Evolutionary conservation across 2,329 filamentous ascomycete species (phyloP).

Genomic region (Stemphylium vesicarium): DNA sequence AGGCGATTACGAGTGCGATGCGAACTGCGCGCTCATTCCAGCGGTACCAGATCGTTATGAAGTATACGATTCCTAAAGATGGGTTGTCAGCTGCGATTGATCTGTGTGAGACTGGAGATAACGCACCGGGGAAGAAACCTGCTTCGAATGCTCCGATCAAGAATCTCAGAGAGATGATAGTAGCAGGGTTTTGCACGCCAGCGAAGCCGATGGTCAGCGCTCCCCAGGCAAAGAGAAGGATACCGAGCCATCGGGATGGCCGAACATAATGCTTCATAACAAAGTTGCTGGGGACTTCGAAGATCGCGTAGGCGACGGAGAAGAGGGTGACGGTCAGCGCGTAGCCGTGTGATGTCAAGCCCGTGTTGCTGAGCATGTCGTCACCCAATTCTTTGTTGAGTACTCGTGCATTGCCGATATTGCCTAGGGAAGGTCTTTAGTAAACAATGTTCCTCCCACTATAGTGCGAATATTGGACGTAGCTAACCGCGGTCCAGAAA

Average conservation of each 20-base stretch:
- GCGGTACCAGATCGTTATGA: constrained; percentile 62
- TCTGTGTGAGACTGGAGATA: background rate
- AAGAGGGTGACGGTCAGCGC: constrained; percentile 53
- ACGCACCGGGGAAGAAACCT: constrained; percentile 19
- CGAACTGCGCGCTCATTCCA: no score
- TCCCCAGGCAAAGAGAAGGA: constrained; percentile 54
- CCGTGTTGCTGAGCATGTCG: constrained; percentile 66
- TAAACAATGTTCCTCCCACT: no score
- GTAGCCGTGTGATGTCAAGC: constrained; percentile 60
- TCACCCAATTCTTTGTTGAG: constrained; percentile 65
- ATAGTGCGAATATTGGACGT: background rate
- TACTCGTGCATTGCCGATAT: constrained; percentile 70
- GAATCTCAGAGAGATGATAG: constrained; percentile 49
- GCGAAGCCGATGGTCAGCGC: constrained; percentile 54
- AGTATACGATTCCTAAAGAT: constrained; percentile 49
- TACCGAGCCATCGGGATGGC: constrained; percentile 42
- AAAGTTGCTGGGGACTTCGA: constrained; percentile 62
- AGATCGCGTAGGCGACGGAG: constrained; percentile 42
- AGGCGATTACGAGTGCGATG: no score
- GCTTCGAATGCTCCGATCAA: constrained; percentile 40
- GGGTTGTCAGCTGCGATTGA: background rate
- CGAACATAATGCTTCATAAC: constrained; percentile 60
- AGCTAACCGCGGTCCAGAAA: constrained; percentile 2
- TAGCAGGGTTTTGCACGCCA: constrained; percentile 48
- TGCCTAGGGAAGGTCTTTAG: background rate